These are phyloP conservation scores for Ascochyta clinopodiicola DNA, from an alignment of 2,329 filamentous ascomycete genomes.

Conservation along the genomic window DNA sequence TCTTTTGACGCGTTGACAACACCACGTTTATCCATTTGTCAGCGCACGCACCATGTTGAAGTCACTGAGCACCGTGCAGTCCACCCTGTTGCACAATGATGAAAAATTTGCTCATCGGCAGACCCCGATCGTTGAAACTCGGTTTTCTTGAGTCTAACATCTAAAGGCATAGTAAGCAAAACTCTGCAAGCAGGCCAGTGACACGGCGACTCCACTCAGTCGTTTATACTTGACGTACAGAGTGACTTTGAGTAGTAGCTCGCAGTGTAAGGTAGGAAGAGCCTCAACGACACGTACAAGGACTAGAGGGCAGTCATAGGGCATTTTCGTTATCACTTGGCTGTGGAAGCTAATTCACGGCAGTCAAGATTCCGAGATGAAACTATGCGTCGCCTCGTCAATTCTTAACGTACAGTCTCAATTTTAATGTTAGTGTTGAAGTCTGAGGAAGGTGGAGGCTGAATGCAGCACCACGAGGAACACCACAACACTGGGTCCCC, in stretches of 20 bases:
- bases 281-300: conserved; percentile 6
- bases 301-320: neutral
- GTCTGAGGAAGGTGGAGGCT: conserved; percentile 14
- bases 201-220: conserved; percentile 32
- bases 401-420: conserved; percentile 14
- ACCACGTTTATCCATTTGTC: conserved; percentile 10
- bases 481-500: conserved; percentile 2
- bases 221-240: conserved; percentile 21
- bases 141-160: conserved; percentile 28
- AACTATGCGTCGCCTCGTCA: neutral
- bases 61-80: conserved; percentile 7
- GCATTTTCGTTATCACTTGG: conserved; percentile 8
- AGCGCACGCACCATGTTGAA: neutral
- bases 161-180: conserved; percentile 32
- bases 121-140: conserved; percentile 20
- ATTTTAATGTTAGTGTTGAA: conserved; percentile 1
- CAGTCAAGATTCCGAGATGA: conserved; percentile 3
- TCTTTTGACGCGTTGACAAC: conserved; percentile 3
- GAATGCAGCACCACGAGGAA: conserved; percentile 12
- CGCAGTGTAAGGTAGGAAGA: conserved; percentile 9
- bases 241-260: neutral
- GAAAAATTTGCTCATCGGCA: conserved; percentile 24
- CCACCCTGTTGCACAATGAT: conserved; percentile 6
- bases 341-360: conserved; percentile 1
- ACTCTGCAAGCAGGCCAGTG: conserved; percentile 28